These are phyloP conservation scores for Leccinum rimulosum DNA, from an alignment of 768 basidiomycete genomes.

Conservation along the genomic window DNA sequence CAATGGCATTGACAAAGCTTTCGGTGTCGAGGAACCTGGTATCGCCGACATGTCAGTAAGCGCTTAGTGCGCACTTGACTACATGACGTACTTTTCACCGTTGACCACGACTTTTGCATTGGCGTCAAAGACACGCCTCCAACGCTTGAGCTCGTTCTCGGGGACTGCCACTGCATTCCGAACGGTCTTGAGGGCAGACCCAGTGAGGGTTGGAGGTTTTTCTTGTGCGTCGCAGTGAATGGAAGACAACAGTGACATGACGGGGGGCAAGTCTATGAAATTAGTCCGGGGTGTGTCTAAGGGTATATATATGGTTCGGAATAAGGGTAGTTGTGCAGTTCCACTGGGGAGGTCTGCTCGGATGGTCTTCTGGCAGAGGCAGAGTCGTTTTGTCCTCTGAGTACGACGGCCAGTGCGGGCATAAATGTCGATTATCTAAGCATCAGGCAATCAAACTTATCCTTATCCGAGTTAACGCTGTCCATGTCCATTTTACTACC, in stretches of 20 bases:
- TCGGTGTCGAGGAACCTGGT: constrained; percentile 81
- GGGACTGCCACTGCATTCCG: constrained; percentile 67
- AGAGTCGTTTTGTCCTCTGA: constrained; percentile 5
- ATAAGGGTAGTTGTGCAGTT: constrained; percentile 21
- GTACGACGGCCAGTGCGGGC: constrained; percentile 23
- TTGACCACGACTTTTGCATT: constrained; percentile 72
- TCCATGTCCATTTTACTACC: neutral
- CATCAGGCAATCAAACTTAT: constrained; percentile 16
- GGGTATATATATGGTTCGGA: constrained; percentile 35
- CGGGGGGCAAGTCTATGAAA: constrained; percentile 21
- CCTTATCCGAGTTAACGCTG: constrained; percentile 31
- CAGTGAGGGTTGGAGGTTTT: constrained; percentile 41
- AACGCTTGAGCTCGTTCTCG: constrained; percentile 83
- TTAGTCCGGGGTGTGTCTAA: constrained; percentile 30
- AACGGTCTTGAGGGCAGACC: constrained; percentile 60
- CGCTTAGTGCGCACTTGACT: constrained; percentile 17
- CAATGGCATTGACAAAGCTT: constrained; percentile 94
- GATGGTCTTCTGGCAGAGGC: constrained; percentile 7
- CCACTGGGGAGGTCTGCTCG: constrained; percentile 11
- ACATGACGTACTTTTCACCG: constrained; percentile 72
- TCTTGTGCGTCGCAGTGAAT: constrained; percentile 52
- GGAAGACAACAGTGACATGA: constrained; percentile 40
- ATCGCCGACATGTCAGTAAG: constrained; percentile 10
- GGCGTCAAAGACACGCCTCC: constrained; percentile 84
- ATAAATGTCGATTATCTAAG: constrained; percentile 34